Base-by-base conservation (phyloP, 768 basidiomycete genomes). In the Lentinula raphanica region DNA sequence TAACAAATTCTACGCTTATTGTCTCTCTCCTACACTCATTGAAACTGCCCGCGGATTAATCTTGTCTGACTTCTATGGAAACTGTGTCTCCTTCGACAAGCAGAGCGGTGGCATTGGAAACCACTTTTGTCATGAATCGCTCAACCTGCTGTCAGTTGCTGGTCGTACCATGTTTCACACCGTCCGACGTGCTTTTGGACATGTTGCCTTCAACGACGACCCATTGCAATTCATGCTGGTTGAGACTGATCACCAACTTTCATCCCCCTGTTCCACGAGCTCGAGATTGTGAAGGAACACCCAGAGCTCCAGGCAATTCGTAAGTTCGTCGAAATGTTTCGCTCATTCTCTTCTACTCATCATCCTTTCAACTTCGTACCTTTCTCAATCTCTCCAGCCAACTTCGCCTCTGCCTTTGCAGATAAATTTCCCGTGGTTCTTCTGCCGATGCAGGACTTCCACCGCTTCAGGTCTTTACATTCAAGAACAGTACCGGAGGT, bases 191-290 rank as follows among this genome's bases (percentile, higher is more conserved):
- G 84, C 90, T 8, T 81, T 94, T 56, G 82, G 88, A 66, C 85
- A 84, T 65, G 87, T 95, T 69, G 82, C 88, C 45, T 90, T 86
- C 77, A 84, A 86, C 65, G 84, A 80, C 60, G 87, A 91, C 73
- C 86, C 90, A 45, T 82, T 94, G 53, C 86, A 90, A 65, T 80
- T 94, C 73, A 77, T 87, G 71, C 69, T 92, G 63, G 78, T 91
- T 63, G 83, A 90, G 73, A 86, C 87, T 15, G 89, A 90, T 62
- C 94, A 94, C 78, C 92, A 94, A 71, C 87, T 92, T 92, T 95
- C 82, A 86, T 94, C 66, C 92, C 90, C 3, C 78, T 94, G 70
- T 88, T 94, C 82, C 83, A 86, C 68, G 81, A 88, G 71, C 83
- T 90, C 19, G 88, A 87, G 57, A 72, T 87, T 57, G 63, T 71